Base-by-base conservation (phyloP, 495 filamentous ascomycete genomes). In the Penicillium cataractarum region DNA sequence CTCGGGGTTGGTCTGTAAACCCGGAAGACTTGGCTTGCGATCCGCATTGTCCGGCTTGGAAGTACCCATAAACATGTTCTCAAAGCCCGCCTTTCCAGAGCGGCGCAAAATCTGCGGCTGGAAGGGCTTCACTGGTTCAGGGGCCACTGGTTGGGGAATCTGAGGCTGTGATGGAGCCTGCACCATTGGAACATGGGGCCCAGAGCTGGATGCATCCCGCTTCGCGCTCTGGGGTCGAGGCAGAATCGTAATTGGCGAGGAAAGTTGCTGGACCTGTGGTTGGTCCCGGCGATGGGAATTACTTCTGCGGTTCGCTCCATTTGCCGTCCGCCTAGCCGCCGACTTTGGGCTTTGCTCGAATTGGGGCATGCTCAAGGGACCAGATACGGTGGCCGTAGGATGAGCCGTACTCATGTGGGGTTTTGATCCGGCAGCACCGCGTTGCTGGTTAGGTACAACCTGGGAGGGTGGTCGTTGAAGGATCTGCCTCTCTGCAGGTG, bases 71-170 rank as follows among this genome's bases (percentile, higher is more conserved):
- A 72, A 44, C 39, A 71, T 58, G 55, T 62, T 48, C 13, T 73
- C 64, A 13, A 71, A 70, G 12, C 71, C 72, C 5, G 72, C 21
- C 31, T 77, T 78, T 21, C 80, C 77, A 17, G 84, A 82, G 0
- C 85, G 80, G 55, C 84, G 84, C 19, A 89, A 71, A 44, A 87
- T 88, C 61, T 87, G 82, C 4, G 84, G 85, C 52, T 88, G 83
- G 69, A 87, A 88, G 13, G 79, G 68, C 66, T 82, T 85, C 6
- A 72, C 46, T 27, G 74, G 70, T 27, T 77, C 75, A 17, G 77
- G 60, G 7, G 67, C 62, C 31, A 67, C 71, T 0, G 58, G 57
- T 9, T 56, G 54, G 29, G 21, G 1, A 13, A 56, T n/a, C 33
- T 19, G 39, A 2, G 8, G 21, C 42, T 46, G 42, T 22, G 19